Base-by-base conservation (phyloP, 1,284 basidiomycete species). In the Irpex lacteus region DNA sequence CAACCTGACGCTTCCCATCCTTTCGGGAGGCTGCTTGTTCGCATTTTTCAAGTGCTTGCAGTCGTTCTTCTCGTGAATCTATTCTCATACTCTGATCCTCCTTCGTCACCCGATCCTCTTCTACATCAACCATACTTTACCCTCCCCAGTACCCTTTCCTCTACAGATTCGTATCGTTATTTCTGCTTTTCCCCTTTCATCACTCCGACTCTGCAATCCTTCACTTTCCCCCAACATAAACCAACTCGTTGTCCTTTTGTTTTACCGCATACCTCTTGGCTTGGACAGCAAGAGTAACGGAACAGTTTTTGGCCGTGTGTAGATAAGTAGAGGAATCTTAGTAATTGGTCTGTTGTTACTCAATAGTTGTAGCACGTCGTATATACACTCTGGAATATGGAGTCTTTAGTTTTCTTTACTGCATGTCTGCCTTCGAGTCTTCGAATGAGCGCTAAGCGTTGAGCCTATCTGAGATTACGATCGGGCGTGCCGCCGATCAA, bases 1-100 rank as follows among this genome's bases (percentile, higher is more conserved):
- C 75, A 98, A 99, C 76, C 77, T 98, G 49, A 96, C 94, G 4
- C 80, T 99, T 34, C 97, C 97, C 1, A 90, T 98, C 70, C 85
- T 98, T 55, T 91, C 93, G 18, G 96, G 95, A 0, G 89, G 88
- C 1, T 89, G 92, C 70, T 82, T 97, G 60, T 91, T 91, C 82
- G 86, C 82, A 5, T 83, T 91, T 68, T 81, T 91, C 75, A 88
- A 81, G 68, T 63, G 78, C 15, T 70, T 85, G 67, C 73, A 68
- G 60, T 72, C 63, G 49, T 60, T 73, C n/a, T 64, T 65, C 34
- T 66, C 58, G 44, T 67, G 60, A 62, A 18, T 9, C 13, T 21
- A 9, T 4, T 26, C 26, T 56, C 54, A 52, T 52, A 9, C 8
- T 52, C 2, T 19, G 11, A 15, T 44, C 40, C 40, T 11, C 15